Conservation (phyloP, 306 rosid species). For the Vachellia collinsii region DNA sequence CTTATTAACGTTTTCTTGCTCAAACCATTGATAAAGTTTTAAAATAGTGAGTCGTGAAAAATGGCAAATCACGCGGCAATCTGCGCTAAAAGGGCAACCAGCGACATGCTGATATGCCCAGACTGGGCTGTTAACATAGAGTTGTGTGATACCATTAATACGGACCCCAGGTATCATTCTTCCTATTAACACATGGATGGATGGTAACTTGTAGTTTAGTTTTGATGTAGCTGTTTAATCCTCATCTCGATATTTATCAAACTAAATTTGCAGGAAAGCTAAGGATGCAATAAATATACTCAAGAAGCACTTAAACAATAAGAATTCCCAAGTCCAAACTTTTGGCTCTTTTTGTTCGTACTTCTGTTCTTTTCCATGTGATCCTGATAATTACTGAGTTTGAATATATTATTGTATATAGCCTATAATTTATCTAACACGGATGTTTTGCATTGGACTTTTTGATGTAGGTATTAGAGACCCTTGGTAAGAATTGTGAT, state of each 20-base stretch:
- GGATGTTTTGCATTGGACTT: constrained; percentile 27
- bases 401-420: background rate
- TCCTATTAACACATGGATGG: constrained; percentile 5
- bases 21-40: constrained; percentile 36
- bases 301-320: constrained; percentile 79
- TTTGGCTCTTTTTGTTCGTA: constrained; percentile 89
- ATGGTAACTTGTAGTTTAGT: background rate
- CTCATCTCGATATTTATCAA: constrained; percentile 3
- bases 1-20: constrained; percentile 17
- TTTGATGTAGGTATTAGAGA: constrained; percentile 80
- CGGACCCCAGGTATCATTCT: constrained; percentile 75
- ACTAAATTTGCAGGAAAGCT: constrained; percentile 78
- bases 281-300: constrained; percentile 93
- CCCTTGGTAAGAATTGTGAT: constrained; percentile 92
- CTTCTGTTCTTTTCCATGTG: constrained; percentile 33
- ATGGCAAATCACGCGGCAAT: constrained; percentile 86
- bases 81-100: constrained; percentile 93
- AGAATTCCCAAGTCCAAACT: constrained; percentile 86
- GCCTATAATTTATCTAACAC: constrained; percentile 13
- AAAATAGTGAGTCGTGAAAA: constrained; percentile 34
- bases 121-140: constrained; percentile 98
- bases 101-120: constrained; percentile 92
- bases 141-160: constrained; percentile 84
- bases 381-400: background rate
- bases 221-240: constrained; percentile 26